Base-by-base conservation (phyloP, 805 yeast species). In the Schwanniomyces vanrijiae region DNA sequence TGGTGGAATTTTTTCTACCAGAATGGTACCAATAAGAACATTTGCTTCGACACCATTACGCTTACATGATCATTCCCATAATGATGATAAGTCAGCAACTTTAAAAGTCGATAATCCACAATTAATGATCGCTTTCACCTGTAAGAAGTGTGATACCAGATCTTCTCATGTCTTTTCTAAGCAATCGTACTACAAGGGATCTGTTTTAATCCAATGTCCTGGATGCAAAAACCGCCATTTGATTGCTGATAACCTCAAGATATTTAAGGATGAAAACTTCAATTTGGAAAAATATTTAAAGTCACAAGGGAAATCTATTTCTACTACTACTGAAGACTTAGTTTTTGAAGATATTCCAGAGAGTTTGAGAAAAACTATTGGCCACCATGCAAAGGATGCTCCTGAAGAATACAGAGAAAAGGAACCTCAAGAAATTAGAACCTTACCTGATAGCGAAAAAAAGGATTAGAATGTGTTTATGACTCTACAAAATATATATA, bases 151-250 rank as follows among this genome's bases (percentile, higher is more conserved):
- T 67, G 77, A 81, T 40, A 80, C 86, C 2, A 73, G 97, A 46
- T 90, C 97, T 0, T 82, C 90, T 3, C 98, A 92, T 60, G 78
- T 85, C n/a, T 86, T 92, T 60, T 86, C 96, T 5, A 91, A 91
- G 55, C 98, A 92, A 66, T 91, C 97, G 0, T 92, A 92, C 62
- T 81, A 85, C 11, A 71, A 75, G 8, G 98, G 98, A 1, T 84
- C 96, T 0, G 96, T 92, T 3, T 69, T 90, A 43, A 86, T 92
- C 20, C 90, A 89, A 59, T 92, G 98, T 62, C 98, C 98, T 0
- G 88, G 90, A 13, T 92, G 98, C 64, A 77, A 85, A 53, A 84
- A 81, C 59, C 80, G 97, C 53, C 98, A 92, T 62, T 69, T 92
- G 60, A 91, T 92, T 35, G 96, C 97, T 0, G 98, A 92, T 62